phyloP scores from a whole-genome alignment of 2,329 filamentous ascomycete species.

The Herpotrichia juniperi region DNA sequence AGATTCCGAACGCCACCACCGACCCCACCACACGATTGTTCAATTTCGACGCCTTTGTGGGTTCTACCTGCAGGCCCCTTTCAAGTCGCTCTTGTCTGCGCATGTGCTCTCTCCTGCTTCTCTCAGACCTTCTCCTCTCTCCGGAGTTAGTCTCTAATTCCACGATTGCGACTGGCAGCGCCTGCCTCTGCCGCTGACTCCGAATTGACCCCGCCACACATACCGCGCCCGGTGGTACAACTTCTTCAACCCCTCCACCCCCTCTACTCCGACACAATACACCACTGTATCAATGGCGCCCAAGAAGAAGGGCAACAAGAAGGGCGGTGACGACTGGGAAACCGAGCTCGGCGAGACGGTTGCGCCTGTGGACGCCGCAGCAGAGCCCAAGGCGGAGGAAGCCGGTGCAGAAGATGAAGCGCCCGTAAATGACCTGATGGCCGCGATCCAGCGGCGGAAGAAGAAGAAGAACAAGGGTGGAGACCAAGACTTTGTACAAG shows the following conservation, averaged over 20 bases:
- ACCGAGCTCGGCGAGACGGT: conserved; percentile 83
- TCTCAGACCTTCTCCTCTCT: not conserved
- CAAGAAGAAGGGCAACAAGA: conserved; percentile 94
- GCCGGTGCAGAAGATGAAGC: conserved; percentile 55
- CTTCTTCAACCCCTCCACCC: not conserved
- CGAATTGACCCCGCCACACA: conserved; percentile 8
- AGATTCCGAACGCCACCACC: not conserved
- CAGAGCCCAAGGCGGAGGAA: conserved; percentile 35
- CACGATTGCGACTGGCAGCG: not conserved
- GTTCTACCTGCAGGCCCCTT: conserved; percentile 1
- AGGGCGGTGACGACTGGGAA: conserved; percentile 92
- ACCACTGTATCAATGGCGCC: conserved; percentile 72
- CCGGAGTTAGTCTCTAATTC: not conserved
- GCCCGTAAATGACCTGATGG: conserved; percentile 56
- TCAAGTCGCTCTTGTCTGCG: not conserved
- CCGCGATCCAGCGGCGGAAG: conserved; percentile 60
- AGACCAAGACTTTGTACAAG: conserved; percentile 73
- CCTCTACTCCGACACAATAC: conserved; percentile 3
- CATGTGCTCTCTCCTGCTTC: not conserved
- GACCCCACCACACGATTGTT: not conserved
- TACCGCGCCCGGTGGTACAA: not conserved
- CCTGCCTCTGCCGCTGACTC: conserved; percentile 1
- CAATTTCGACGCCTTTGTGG: conserved; percentile 12
- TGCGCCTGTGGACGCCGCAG: conserved; percentile 63
- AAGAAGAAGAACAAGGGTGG: conserved; percentile 85